Base-by-base conservation (phyloP, 75 land plant species). In the Selaginella moellendorffii region DNA sequence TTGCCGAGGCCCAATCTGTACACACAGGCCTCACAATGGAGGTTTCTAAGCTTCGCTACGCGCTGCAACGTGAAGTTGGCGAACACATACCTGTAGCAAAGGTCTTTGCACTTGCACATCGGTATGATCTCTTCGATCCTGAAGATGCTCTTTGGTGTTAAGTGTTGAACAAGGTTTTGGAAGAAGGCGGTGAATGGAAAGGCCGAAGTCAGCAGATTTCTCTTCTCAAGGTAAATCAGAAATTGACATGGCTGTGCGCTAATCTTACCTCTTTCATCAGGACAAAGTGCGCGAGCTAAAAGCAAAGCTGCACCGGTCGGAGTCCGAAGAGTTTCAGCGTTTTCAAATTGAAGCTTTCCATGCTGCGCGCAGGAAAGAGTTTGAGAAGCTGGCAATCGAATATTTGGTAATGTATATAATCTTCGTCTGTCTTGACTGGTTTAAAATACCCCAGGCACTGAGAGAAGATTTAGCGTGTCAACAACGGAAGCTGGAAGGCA, bases 101-200 rank as follows among this genome's bases (percentile, higher is more conserved):
- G 65, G 65, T 63, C 2, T 18, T 12, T 25, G 17, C 2, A 62
- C 26, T 24, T 62, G 26, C 28, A 36, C 14, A n/a, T 54, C 23
- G 19, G 18, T 54, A 19, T 9, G 19, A 54, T 9, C 23, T 19
- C 23, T 14, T 5, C 46, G 46, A 5, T 36, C 14, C 46, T 36
- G 46, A 36, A 36, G 46, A 36, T 36, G 46, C 46, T 36, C 46
- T 36, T 5, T 36, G 5, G 5, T 5, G 46, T 36, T 14, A 14
- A 36, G 5, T 5, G 46, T 36, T 14, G 46, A 36, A 36, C 46
- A 29, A 63, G 65, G 65, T 63, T 63, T 21, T 63, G 29, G 65
- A 63, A 22, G 65, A 63, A 29, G 65, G 65, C 30, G 65, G 65
- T 14, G 36, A 28, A 19, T 63, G 65, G 65, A 63, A 63, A 29